Conservation (phyloP, 768 basidiomycete species). For the Kondoa subrosea region DNA sequence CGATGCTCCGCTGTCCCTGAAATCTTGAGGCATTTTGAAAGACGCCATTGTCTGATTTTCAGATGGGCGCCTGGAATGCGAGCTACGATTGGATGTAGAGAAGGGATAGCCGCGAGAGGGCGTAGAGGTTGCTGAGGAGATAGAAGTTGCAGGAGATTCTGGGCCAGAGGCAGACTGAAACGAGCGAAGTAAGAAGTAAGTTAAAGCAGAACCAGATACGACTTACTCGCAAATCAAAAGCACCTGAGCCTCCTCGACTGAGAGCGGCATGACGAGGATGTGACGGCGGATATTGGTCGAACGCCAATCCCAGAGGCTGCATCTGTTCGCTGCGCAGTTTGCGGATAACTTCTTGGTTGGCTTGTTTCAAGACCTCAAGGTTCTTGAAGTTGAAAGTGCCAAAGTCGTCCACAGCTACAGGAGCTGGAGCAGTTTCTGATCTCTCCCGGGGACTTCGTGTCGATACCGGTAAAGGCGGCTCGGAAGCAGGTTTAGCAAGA, state of each 20-base stretch:
- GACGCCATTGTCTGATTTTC: slow-evolving; percentile 13
- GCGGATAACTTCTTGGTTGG: slow-evolving; percentile 93
- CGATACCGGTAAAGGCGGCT: neutral
- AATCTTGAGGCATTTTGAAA: slow-evolving; percentile 5
- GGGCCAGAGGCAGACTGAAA: neutral
- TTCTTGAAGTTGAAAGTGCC: slow-evolving; percentile 98
- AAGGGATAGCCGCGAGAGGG: neutral
- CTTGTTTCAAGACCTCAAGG: slow-evolving; percentile 82
- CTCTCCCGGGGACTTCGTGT: slow-evolving; percentile 37
- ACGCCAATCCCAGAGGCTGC: slow-evolving; percentile 34
- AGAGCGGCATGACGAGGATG: slow-evolving; percentile 19
- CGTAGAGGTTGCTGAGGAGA: neutral
- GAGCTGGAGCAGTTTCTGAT: slow-evolving; percentile 4
- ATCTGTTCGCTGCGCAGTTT: slow-evolving; percentile 86
- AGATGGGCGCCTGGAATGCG: slow-evolving; percentile 15
- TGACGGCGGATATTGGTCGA: slow-evolving; percentile 16
- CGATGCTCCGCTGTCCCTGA: neutral
- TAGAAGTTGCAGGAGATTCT: neutral
- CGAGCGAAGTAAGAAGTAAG: neutral
- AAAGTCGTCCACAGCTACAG: slow-evolving; percentile 51
- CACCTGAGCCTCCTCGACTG: slow-evolving; percentile 1
- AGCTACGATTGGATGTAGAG: slow-evolving; percentile 1
- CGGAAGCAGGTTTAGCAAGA: neutral
- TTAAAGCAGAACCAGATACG: slow-evolving; percentile 7
- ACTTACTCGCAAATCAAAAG: slow-evolving; percentile 15